phyloP scores from a whole-genome alignment of 352 stramenopile species.

The Globisporangium echinulatum region DNA sequence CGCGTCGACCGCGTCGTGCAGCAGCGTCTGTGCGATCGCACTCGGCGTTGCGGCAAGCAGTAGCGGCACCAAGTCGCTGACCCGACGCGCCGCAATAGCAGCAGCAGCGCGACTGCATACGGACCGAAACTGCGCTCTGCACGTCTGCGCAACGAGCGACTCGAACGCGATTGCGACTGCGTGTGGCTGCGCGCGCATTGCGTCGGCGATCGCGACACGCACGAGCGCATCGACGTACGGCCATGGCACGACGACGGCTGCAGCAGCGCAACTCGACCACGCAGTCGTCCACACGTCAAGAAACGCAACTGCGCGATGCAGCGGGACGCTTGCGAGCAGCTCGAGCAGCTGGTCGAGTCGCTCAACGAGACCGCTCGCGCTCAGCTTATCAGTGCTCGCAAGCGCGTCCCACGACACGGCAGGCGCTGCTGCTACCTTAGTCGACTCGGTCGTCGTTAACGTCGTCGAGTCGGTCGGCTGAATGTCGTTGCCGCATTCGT shows the following conservation, averaged over 20 bases:
- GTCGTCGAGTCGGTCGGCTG: not conserved
- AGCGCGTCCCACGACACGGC: not conserved
- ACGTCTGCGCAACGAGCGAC: slow-evolving; percentile 5
- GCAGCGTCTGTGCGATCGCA: slow-evolving; percentile 4
- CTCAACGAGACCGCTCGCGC: slow-evolving; percentile 13
- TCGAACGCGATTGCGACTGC: slow-evolving; percentile 8
- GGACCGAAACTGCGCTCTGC: slow-evolving; percentile 1
- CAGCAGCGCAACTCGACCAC: slow-evolving; percentile 23
- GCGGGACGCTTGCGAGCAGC: slow-evolving; percentile 6
- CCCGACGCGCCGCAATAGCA: not conserved
- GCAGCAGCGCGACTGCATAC: not conserved
- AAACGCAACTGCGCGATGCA: slow-evolving; percentile 19
- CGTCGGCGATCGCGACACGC: slow-evolving; percentile 4
- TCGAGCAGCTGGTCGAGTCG: slow-evolving; percentile 16
- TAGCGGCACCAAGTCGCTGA: slow-evolving; percentile 1
- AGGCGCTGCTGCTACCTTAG: not conserved
- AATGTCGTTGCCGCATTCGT: not conserved
- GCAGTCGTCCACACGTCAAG: slow-evolving; percentile 38
- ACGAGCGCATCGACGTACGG: slow-evolving; percentile 34
- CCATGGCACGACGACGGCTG: slow-evolving; percentile 24
- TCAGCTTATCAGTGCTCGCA: slow-evolving; percentile 17
- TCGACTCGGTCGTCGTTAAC: slow-evolving; percentile 10
- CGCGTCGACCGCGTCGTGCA: slow-evolving; percentile 4
- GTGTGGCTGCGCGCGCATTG: too few relatives aligned
- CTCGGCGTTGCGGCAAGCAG: slow-evolving; percentile 5